Base-by-base conservation (phyloP, 2,329 filamentous ascomycete genomes). In the Cryoendolithus antarcticus region DNA sequence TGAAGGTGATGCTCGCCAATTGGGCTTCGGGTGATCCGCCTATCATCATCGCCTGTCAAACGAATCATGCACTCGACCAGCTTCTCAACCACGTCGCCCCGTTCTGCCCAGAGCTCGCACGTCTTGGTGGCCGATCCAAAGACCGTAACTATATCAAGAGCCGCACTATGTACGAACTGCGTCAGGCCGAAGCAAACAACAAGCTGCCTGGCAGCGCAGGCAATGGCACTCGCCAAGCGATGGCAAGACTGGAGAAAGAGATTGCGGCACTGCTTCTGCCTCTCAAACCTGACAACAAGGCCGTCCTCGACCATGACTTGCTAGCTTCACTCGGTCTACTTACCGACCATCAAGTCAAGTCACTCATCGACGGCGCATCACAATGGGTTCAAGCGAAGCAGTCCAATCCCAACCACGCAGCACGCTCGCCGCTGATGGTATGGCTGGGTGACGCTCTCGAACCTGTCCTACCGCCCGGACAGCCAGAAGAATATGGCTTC, bases 51-150 rank as follows among this genome's bases (percentile, higher is more conserved):
- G 74, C 86, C 0, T 86, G 85, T 6, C 86, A 94, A 51, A 95
- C 86, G 0, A 95, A 95, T 43, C 86, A 94, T 58, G 86, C 86
- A 0, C 64, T 94, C 0, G 86, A 95, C 49, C 86, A 94, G 54
- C 66, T 95, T 0, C 65, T 94, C 0, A 62, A 64, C 1, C 74
- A 80, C 39, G 67, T 86, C 10, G 65, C 75, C 1, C 54, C 63
- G 4, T 81, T 80, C 48, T 77, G 81, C 48, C 58, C 62, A 0
- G 69, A 74, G 1, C 77, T 86, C 41, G 62, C 80, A 35, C 72
- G 80, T 6, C 61, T 84, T 7, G 86, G 86, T 32, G 77, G 79
- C 2, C 72, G 82, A 24, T 83, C 80, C 11, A 72, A 75, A 37
- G 79, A 83, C 43, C 61, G 66, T 1, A 68, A 71, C 0, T 53